Evolutionary conservation across 768 basidiomycete species (phyloP).

Genomic region (Boletus sp.): DNA sequence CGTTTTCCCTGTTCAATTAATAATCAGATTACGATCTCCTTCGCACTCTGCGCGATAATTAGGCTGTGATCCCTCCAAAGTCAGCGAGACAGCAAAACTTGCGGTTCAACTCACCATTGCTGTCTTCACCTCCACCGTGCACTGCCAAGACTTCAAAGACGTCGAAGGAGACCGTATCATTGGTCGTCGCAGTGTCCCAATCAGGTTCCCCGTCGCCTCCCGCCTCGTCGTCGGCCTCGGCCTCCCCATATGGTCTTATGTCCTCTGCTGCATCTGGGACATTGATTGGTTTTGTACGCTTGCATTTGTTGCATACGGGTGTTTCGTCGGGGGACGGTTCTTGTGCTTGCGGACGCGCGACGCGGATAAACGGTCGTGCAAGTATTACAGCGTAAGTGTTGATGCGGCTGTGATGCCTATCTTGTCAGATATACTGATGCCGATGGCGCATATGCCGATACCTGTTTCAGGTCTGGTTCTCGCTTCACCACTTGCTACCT

Average conservation of each 20-base stretch:
- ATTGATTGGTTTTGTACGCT: slow-evolving; percentile 27
- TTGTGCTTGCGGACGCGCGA: slow-evolving; percentile 27
- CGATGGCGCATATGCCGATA: neutral
- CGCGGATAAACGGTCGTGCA: slow-evolving; percentile 36
- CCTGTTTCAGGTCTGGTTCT: slow-evolving; percentile 34
- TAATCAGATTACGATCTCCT: neutral
- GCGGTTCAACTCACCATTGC: slow-evolving; percentile 37
- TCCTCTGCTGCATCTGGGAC: slow-evolving; percentile 37
- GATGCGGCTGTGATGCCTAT: neutral
- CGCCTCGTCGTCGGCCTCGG: slow-evolving; percentile 34
- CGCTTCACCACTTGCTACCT: slow-evolving; percentile 33
- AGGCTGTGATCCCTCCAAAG: slow-evolving; percentile 23
- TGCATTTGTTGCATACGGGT: slow-evolving; percentile 31
- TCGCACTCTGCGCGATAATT: neutral
- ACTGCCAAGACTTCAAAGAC: slow-evolving; percentile 50
- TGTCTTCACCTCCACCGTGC: slow-evolving; percentile 45
- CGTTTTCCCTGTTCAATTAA: neutral
- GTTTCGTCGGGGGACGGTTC: slow-evolving; percentile 36
- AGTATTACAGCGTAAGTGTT: slow-evolving; percentile 36
- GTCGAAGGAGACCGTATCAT: slow-evolving; percentile 40
- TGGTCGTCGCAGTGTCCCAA: slow-evolving; percentile 43
- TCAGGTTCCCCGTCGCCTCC: slow-evolving; percentile 40
- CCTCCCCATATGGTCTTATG: slow-evolving; percentile 39
- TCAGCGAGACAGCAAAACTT: slow-evolving; percentile 30
- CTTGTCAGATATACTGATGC: neutral